Percentiles rank a stretch among this genome's conserved stretches.
These are phyloP conservation scores for Stromatinia cepivora DNA, from an alignment of 2,329 filamentous ascomycete genomes.

Conservation along the genomic window DNA sequence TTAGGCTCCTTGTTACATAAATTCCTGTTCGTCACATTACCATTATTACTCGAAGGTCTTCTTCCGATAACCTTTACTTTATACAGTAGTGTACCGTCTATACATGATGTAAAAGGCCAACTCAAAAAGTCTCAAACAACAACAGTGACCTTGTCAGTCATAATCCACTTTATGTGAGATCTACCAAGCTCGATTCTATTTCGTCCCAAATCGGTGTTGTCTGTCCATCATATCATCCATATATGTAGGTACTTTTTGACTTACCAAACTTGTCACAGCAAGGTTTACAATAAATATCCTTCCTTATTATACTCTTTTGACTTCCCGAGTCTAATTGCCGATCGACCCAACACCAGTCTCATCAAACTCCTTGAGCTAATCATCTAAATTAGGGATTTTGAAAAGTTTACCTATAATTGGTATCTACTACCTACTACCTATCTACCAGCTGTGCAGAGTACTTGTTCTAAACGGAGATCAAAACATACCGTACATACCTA, in stretches of 20 bases:
- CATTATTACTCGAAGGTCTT: neutral
- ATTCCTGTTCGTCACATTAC: neutral
- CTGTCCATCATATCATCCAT: neutral
- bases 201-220: neutral
- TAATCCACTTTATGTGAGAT: constrained; percentile 12
- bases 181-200: neutral
- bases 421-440: neutral
- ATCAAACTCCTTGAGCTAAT: neutral
- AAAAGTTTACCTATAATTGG: neutral
- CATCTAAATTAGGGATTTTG: neutral
- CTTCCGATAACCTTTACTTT: neutral
- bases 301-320: neutral
- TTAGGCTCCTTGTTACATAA: neutral
- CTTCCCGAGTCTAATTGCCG: constrained; percentile 11
- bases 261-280: neutral
- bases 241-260: neutral
- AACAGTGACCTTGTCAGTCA: constrained; percentile 6
- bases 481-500: neutral
- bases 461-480: neutral
- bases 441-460: neutral
- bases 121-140: neutral
- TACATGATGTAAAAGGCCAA: constrained; percentile 15
- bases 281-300: neutral
- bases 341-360: neutral
- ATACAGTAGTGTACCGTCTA: neutral